Conservation (phyloP, 179 eudicot genomes). For the Camellia oleifera region DNA sequence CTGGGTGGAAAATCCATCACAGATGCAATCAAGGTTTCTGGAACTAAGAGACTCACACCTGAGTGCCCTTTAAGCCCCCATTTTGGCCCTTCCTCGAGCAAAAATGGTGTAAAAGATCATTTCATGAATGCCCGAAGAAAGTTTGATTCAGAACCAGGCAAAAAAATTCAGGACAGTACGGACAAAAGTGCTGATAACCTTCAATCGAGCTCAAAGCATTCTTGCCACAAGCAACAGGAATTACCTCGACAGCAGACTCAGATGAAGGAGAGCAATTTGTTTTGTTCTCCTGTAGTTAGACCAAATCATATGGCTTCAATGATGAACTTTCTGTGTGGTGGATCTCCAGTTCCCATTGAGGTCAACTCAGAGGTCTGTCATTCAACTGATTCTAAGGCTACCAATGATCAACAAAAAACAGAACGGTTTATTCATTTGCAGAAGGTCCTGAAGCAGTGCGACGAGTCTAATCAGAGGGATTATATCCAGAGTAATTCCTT, state of each 20-base stretch:
- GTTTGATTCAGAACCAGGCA: slow-evolving; percentile 30
- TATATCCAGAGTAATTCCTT: slow-evolving; percentile 32
- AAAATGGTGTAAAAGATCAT: slow-evolving; percentile 29
- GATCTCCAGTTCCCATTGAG: slow-evolving; percentile 25
- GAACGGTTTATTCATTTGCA: slow-evolving; percentile 37
- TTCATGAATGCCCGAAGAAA: slow-evolving; percentile 25
- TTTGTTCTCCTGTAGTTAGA: slow-evolving; percentile 19
- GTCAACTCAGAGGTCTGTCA: slow-evolving; percentile 22
- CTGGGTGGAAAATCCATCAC: slow-evolving; percentile 24
- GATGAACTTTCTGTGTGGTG: slow-evolving; percentile 13
- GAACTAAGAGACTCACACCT: slow-evolving; percentile 37
- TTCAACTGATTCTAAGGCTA: slow-evolving; percentile 9
- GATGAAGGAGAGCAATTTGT: slow-evolving; percentile 15
- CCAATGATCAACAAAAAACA: slow-evolving; percentile 23
- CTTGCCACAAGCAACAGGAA: slow-evolving; percentile 15
- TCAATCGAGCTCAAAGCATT: slow-evolving; percentile 12
- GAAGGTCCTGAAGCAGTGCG: slow-evolving; percentile 34
- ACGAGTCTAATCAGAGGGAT: slow-evolving; percentile 28
- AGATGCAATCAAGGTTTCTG: slow-evolving; percentile 31
- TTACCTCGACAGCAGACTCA: slow-evolving; percentile 17
- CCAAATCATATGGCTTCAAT: slow-evolving; percentile 18
- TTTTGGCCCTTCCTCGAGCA: slow-evolving; percentile 7
- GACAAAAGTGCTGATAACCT: slow-evolving; percentile 15
- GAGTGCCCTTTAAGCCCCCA: slow-evolving; percentile 16
- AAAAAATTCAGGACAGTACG: slow-evolving; percentile 18